phyloP scores from a whole-genome alignment of 176 grass and related monocot species.

The Bolboschoenus planiculmis region DNA sequence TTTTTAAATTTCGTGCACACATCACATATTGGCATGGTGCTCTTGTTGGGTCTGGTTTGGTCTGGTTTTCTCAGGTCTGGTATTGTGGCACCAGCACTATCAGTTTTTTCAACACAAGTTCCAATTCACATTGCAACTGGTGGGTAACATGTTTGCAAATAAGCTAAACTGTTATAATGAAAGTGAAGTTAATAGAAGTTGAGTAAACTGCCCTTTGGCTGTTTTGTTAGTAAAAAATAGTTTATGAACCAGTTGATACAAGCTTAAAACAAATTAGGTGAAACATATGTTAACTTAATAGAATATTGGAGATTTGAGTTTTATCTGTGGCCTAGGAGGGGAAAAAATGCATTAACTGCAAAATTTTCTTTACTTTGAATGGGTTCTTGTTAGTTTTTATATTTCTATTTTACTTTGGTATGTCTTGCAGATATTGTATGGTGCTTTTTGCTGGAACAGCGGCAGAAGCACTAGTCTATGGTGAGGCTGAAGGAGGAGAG shows the following conservation, averaged over 20 bases:
- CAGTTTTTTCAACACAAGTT: not conserved
- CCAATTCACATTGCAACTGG: not conserved
- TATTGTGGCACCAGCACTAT: not conserved
- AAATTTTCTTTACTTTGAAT: not conserved
- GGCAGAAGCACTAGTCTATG: conserved; percentile 87
- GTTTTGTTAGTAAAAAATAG: too few relatives aligned
- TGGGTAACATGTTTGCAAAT: not conserved
- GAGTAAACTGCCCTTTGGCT: too few relatives aligned
- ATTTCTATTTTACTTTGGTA: not conserved
- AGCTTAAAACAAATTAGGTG: not conserved
- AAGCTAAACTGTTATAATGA: not conserved
- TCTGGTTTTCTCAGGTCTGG: not conserved
- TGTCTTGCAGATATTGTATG: conserved; percentile 69
- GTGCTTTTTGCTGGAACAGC: conserved; percentile 88
- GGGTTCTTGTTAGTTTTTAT: not conserved
- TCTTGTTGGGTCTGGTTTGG: not conserved
- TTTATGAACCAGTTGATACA: not conserved
- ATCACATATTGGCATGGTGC: not conserved
- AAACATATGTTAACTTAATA: not conserved
- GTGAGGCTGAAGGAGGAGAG: conserved; percentile 93
- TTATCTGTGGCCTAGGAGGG: not conserved
- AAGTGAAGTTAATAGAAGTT: not conserved
- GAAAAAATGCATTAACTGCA: not conserved
- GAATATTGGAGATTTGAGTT: not conserved
- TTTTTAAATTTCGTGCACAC: not conserved